phyloP scores from a whole-genome alignment of 129 eudicot genomes.

The Flaveria bidentis region DNA sequence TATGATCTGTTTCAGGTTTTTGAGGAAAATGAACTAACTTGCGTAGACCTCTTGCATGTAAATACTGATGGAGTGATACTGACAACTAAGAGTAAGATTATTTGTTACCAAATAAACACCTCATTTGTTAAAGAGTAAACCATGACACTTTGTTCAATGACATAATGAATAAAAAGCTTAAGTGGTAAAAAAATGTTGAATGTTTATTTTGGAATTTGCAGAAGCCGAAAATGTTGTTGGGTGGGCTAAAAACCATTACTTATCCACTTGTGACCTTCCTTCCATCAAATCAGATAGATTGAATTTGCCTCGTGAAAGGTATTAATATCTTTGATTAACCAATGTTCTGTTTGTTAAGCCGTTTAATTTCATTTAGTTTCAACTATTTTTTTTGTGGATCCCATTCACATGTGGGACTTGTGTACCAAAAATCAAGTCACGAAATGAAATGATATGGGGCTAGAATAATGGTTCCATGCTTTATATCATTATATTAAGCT shows the following conservation, averaged over 20 bases:
- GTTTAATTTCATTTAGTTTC: background rate
- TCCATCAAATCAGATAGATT: conserved; percentile 64
- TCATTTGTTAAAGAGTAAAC: background rate
- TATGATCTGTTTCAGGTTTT: conserved; percentile 65
- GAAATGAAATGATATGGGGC: background rate
- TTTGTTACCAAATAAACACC: background rate
- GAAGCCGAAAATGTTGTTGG: conserved; percentile 98
- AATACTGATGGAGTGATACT: conserved; percentile 77
- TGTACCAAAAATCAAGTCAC: background rate
- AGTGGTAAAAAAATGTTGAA: conserved; percentile 17
- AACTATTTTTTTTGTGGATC: conserved; percentile 1
- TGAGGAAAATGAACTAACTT: conserved; percentile 51
- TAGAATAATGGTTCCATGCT: background rate
- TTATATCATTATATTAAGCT: conserved; percentile 22
- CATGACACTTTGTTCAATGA: conserved; percentile 31
- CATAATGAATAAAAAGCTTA: conserved; percentile 26
- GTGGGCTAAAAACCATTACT: conserved; percentile 93
- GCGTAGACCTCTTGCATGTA: conserved; percentile 72
- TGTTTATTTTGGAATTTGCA: conserved; percentile 32
- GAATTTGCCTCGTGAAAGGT: conserved; percentile 83
- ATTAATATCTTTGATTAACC: conserved; percentile 22
- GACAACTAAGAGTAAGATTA: conserved; percentile 45
- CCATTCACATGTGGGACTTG: background rate
- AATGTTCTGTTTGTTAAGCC: background rate
- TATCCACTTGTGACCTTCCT: conserved; percentile 71